A percentile compares a stretch with the other conserved stretches of the same genome.
Evolutionary conservation across 2,329 filamentous ascomycete species (phyloP).

Genomic region (Exophiala bonariae): DNA sequence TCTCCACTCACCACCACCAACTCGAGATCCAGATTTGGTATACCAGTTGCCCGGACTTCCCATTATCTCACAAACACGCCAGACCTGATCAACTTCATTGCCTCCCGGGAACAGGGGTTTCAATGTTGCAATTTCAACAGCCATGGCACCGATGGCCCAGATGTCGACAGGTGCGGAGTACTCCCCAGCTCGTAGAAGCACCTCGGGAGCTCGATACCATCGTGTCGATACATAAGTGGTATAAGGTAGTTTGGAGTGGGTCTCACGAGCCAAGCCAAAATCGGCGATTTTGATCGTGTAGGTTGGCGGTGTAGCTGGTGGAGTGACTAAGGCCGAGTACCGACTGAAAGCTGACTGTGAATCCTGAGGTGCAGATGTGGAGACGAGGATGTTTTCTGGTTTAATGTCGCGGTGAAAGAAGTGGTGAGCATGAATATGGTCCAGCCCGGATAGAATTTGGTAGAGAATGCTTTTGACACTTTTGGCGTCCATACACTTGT

Average conservation of each 20-base stretch:
- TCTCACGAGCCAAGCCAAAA: conserved; percentile 96
- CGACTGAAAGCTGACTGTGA: conserved; percentile 81
- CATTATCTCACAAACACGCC: conserved; percentile 99
- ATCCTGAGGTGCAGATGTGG: conserved; percentile 82
- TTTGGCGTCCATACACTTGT: conserved; percentile 84
- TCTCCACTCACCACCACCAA: conserved; percentile 96
- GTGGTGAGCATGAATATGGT: conserved; percentile 94
- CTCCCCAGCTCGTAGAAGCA: conserved; percentile 86
- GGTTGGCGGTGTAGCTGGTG: conserved; percentile 86
- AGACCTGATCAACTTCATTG: conserved; percentile 98
- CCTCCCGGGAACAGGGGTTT: conserved; percentile 96
- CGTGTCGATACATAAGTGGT: conserved; percentile 97
- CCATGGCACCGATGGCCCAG: conserved; percentile 98
- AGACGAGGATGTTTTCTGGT: conserved; percentile 97
- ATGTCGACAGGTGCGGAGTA: conserved; percentile 98
- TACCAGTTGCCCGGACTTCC: conserved; percentile 98
- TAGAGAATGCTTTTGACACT: conserved; percentile 98
- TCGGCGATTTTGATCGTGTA: conserved; percentile 99
- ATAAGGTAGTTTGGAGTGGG: conserved; percentile 92
- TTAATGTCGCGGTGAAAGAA: conserved; percentile 99
- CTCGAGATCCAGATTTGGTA: conserved; percentile 80
- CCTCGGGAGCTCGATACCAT: conserved; percentile 94
- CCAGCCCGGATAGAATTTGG: conserved; percentile 92
- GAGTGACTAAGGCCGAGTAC: conserved; percentile 90
- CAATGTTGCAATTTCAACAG: conserved; percentile 92